Percentiles rank a stretch among this genome's conserved stretches.
Evolutionary conservation across 2,329 filamentous ascomycete genomes (phyloP).

Genomic region (Grosmannia clavigera): DNA sequence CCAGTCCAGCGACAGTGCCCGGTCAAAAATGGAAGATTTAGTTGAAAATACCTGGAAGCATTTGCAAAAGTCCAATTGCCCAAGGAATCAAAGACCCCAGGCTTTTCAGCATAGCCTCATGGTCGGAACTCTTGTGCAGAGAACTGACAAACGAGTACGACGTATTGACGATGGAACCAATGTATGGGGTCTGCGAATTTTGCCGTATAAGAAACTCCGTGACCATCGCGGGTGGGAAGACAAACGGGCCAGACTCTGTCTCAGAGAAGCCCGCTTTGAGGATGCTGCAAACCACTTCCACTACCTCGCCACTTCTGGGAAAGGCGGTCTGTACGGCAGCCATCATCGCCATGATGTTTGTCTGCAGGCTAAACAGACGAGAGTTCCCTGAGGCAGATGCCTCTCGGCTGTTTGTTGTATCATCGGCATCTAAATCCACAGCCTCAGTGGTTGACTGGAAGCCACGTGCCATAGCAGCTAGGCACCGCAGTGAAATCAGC

Average conservation of each 20-base stretch:
- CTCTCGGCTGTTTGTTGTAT: background rate
- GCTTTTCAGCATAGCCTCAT: conserved; percentile 30
- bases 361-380: conserved; percentile 26
- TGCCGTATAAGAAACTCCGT: conserved; percentile 53
- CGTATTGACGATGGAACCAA: conserved; percentile 58
- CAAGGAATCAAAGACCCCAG: conserved; percentile 45
- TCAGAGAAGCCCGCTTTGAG: conserved; percentile 67
- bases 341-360: conserved; percentile 33
- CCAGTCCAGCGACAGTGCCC: background rate
- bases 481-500: conserved; percentile 49
- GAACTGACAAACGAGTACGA: conserved; percentile 59
- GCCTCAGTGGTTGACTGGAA: conserved; percentile 55
- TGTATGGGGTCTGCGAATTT: conserved; percentile 46
- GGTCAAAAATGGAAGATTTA: background rate
- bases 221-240: conserved; percentile 55
- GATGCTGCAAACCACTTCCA: conserved; percentile 59
- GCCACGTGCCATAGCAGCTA: conserved; percentile 59
- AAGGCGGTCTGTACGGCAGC: conserved; percentile 39
- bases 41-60: conserved; percentile 39
- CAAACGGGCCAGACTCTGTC: conserved; percentile 61
- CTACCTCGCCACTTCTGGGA: conserved; percentile 49
- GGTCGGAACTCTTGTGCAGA: conserved; percentile 31
- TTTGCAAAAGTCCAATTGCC: conserved; percentile 48
- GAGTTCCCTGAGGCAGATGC: conserved; percentile 6
- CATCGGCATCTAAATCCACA: conserved; percentile 48